Evolutionary conservation across 257 asterid species (phyloP).

Genomic region (Craterostigma plantagineum): DNA sequence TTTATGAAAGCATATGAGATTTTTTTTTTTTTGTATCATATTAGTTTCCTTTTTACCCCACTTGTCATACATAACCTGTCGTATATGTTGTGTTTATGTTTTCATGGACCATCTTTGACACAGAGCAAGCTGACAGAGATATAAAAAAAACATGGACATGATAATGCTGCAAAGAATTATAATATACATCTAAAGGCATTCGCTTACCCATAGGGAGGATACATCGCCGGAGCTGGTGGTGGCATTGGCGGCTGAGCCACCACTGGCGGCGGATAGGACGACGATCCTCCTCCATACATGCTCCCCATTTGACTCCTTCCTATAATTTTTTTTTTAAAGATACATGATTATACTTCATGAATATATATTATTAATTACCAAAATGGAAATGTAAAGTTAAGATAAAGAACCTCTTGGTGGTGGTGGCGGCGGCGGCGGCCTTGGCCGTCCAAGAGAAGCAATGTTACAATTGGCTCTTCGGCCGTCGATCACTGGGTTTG

Average conservation of each 20-base stretch:
- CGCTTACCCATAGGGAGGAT: slow-evolving; percentile 89
- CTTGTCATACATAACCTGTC: slow-evolving; percentile 13
- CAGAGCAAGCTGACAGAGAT: slow-evolving; percentile 3
- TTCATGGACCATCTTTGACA: slow-evolving; percentile 29
- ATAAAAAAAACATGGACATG: background rate
- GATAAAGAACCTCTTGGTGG: slow-evolving; percentile 11
- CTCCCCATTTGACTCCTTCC: slow-evolving; percentile 53
- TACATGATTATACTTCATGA: too few species aligned
- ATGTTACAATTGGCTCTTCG: slow-evolving; percentile 89
- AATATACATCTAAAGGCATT: slow-evolving; percentile 1
- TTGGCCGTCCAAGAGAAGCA: slow-evolving; percentile 85
- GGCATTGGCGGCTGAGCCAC: too few species aligned
- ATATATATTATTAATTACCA: too few species aligned
- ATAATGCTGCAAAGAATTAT: background rate
- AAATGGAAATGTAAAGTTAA: background rate
- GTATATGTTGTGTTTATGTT: slow-evolving; percentile 21
- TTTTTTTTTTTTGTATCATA: too few species aligned
- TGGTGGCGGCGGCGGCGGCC: slow-evolving; percentile 31
- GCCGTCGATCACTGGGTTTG: slow-evolving; percentile 86
- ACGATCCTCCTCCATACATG: slow-evolving; percentile 37
- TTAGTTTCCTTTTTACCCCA: too few species aligned
- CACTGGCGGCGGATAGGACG: slow-evolving; percentile 34
- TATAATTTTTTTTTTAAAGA: slow-evolving; percentile 7
- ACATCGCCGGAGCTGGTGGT: slow-evolving; percentile 39
- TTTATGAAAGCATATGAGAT: background rate